Evolutionary conservation across 768 basidiomycete species (phyloP).

Genomic region (Holtermannia corniformis): DNA sequence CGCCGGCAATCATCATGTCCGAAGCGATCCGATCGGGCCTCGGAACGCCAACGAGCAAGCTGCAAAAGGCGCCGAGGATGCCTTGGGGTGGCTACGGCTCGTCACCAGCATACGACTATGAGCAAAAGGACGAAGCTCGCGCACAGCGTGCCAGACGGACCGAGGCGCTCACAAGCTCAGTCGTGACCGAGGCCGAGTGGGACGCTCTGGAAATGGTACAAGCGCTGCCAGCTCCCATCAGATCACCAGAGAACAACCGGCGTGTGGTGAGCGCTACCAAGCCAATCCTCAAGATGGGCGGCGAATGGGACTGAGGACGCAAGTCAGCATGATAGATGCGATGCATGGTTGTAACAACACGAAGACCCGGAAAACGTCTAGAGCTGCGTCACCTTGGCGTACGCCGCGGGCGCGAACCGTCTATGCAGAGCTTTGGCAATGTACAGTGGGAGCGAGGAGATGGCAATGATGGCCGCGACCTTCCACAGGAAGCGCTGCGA

Average conservation of each 20-base stretch:
- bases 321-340: background rate
- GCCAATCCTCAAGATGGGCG: background rate
- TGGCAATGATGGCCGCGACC: conserved; percentile 84
- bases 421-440: conserved; percentile 78
- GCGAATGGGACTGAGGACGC: background rate
- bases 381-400: conserved; percentile 61
- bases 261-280: background rate
- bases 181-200: background rate
- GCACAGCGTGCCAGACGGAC: background rate
- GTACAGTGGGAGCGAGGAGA: conserved; percentile 85
- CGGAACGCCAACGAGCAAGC: background rate
- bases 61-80: background rate
- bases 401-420: conserved; percentile 81
- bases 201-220: background rate
- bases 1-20: background rate
- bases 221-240: background rate
- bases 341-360: background rate
- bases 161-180: background rate
- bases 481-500: conserved; percentile 86
- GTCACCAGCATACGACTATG: background rate
- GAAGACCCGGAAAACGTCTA: conserved; percentile 7
- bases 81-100: background rate
- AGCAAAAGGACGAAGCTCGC: background rate
- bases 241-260: no score
- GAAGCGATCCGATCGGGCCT: background rate